These are phyloP conservation scores for Typha latifolia DNA, from an alignment of 176 grass and related monocot species.

Conservation along the genomic window DNA sequence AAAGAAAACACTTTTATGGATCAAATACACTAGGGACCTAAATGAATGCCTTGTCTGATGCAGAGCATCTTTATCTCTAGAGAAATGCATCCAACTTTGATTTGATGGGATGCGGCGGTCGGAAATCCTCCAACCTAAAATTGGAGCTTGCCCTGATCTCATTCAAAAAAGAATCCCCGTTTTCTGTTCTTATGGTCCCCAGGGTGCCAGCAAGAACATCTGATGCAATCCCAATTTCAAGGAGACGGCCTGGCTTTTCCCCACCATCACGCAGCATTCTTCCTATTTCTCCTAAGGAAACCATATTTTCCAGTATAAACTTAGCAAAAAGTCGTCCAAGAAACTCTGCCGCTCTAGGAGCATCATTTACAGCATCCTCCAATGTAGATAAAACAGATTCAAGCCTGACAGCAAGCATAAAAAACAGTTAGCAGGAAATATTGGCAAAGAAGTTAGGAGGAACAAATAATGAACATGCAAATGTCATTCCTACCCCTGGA, in stretches of 20 bases:
- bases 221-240: slow-evolving; percentile 53
- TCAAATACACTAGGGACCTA: slow-evolving; percentile 1
- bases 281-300: slow-evolving; percentile 52
- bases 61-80: slow-evolving; percentile 21
- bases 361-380: slow-evolving; percentile 90
- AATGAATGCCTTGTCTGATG: slow-evolving; percentile 32
- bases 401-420: slow-evolving; percentile 27
- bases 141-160: slow-evolving; percentile 54
- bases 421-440: too few relatives aligned
- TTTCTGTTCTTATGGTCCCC: slow-evolving; percentile 47
- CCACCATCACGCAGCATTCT: slow-evolving; percentile 64
- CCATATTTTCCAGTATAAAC: slow-evolving; percentile 52
- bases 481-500: slow-evolving; percentile 42
- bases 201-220: slow-evolving; percentile 61
- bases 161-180: slow-evolving; percentile 64
- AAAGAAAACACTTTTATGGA: background rate
- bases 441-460: background rate
- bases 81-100: slow-evolving; percentile 80
- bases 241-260: slow-evolving; percentile 53
- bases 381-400: slow-evolving; percentile 47
- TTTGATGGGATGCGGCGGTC: slow-evolving; percentile 36
- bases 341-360: slow-evolving; percentile 75
- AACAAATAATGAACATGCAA: background rate
- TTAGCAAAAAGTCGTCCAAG: slow-evolving; percentile 63
- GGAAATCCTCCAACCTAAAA: slow-evolving; percentile 71